Percentiles rank a stretch among this genome's conserved stretches.
Conservation (phyloP, 164 flowering plant genomes). For the Sextonia rubra region DNA sequence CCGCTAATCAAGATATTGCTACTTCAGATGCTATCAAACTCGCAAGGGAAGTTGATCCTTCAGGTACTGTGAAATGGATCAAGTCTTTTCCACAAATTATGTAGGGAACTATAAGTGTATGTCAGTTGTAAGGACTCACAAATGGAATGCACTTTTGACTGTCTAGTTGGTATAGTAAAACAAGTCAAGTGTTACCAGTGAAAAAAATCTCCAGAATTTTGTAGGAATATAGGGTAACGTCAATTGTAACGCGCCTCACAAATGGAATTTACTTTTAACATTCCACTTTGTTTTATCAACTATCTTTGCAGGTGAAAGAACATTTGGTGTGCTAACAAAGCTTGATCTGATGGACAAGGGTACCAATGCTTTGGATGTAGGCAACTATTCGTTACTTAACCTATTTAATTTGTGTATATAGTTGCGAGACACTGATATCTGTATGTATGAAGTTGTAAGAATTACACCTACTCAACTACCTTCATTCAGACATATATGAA, state of each 20-base stretch:
- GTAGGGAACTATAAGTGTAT: neutral
- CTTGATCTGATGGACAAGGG: constrained; percentile 97
- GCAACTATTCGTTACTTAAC: constrained; percentile 12
- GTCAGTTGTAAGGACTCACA: neutral
- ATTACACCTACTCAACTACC: neutral
- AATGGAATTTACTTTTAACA: neutral
- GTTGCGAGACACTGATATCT: neutral
- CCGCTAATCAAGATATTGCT: constrained; percentile 97
- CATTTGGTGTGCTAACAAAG: constrained; percentile 92
- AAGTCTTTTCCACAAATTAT: too few species aligned
- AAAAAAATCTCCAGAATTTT: too few species aligned
- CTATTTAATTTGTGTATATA: constrained; percentile 2
- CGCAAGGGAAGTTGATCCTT: constrained; percentile 88
- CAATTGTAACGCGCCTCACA: neutral
- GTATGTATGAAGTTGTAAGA: too few species aligned
- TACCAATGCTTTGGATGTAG: constrained; percentile 84
- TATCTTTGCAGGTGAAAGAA: constrained; percentile 64
- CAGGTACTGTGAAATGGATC: constrained; percentile 41
- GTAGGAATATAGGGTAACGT: neutral
- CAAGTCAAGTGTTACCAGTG: too few species aligned
- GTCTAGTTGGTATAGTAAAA: neutral
- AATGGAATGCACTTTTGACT: neutral
- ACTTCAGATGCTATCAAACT: constrained; percentile 95
- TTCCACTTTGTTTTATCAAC: neutral
- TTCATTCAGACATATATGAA: neutral